These are phyloP conservation scores for Tolypocladium endophyticum DNA, from an alignment of 2,329 filamentous ascomycete genomes.

Conservation along the genomic window DNA sequence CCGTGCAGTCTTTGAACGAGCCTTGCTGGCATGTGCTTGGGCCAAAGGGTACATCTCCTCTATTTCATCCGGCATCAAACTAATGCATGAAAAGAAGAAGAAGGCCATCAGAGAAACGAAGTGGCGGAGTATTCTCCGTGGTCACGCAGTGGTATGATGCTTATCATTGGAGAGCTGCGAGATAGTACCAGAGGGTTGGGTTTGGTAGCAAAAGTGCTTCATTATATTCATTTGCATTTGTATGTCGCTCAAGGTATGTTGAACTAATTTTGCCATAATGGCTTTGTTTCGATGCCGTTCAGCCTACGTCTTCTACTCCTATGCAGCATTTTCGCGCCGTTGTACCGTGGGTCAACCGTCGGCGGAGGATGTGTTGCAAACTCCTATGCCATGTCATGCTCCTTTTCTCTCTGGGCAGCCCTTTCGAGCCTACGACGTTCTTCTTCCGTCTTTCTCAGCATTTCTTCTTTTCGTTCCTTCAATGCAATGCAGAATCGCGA, in stretches of 20 bases:
- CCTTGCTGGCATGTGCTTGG: neutral
- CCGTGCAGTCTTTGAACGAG: neutral
- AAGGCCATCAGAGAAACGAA: neutral
- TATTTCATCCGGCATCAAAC: neutral
- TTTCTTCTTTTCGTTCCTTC: slow-evolving; percentile 36
- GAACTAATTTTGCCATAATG: neutral
- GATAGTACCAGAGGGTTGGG: neutral
- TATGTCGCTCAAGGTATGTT: neutral
- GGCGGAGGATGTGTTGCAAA: neutral
- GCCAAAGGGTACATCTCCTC: neutral
- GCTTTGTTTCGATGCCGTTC: neutral
- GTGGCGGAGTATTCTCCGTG: neutral
- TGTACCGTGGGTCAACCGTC: too few relatives aligned
- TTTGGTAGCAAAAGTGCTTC: neutral
- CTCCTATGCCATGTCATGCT: neutral
- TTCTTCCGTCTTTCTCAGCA: slow-evolving; percentile 28
- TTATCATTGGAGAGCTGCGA: neutral
- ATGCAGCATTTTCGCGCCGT: neutral
- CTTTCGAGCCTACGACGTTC: slow-evolving; percentile 17
- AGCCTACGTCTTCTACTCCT: too few relatives aligned
- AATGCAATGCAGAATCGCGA: slow-evolving; percentile 54
- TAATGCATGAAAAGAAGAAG: neutral
- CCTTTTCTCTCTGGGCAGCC: slow-evolving; percentile 10
- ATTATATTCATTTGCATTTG: neutral
- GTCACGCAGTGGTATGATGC: neutral